Conservation (phyloP, 192 early-diverging fungal genomes). For the Coemansia sp. region DNA sequence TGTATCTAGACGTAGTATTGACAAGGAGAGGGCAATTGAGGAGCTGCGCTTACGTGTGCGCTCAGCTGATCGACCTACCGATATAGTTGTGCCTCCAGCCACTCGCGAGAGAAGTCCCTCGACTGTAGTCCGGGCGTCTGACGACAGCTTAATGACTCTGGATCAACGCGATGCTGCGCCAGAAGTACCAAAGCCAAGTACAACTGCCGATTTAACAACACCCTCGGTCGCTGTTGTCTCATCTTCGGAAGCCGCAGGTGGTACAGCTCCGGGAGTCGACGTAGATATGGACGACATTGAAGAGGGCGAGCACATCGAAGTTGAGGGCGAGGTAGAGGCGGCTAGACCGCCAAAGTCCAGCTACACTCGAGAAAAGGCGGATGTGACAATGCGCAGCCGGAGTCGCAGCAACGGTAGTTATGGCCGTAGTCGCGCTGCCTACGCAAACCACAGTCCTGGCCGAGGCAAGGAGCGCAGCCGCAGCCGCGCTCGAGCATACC, state of each 20-base stretch:
- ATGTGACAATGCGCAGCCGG: slow-evolving; percentile 11
- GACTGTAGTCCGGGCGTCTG: neutral
- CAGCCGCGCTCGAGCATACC: slow-evolving; percentile 17
- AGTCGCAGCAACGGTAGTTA: slow-evolving; percentile 23
- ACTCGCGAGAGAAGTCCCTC: slow-evolving; percentile 19
- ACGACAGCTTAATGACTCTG: neutral
- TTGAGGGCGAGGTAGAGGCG: slow-evolving; percentile 20
- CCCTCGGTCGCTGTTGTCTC: neutral
- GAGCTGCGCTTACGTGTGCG: slow-evolving; percentile 49
- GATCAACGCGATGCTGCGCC: neutral
- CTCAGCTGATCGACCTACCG: slow-evolving; percentile 20
- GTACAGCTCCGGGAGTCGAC: neutral
- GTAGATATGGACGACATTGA: slow-evolving; percentile 47
- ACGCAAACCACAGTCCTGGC: slow-evolving; percentile 16
- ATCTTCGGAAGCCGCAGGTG: neutral
- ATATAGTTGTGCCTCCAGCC: neutral
- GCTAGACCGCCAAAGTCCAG: neutral
- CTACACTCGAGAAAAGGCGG: neutral
- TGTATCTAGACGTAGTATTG: slow-evolving; percentile 26
- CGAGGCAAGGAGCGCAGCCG: slow-evolving; percentile 21
- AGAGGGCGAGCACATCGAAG: slow-evolving; percentile 55
- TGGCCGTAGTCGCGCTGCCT: slow-evolving; percentile 8
- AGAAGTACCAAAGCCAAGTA: neutral
- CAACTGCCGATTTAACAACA: neutral
- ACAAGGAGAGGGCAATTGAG: slow-evolving; percentile 52